Evolutionary conservation across 2,329 filamentous ascomycete genomes (phyloP).

Genomic region (Dothideomycetes sp.): DNA sequence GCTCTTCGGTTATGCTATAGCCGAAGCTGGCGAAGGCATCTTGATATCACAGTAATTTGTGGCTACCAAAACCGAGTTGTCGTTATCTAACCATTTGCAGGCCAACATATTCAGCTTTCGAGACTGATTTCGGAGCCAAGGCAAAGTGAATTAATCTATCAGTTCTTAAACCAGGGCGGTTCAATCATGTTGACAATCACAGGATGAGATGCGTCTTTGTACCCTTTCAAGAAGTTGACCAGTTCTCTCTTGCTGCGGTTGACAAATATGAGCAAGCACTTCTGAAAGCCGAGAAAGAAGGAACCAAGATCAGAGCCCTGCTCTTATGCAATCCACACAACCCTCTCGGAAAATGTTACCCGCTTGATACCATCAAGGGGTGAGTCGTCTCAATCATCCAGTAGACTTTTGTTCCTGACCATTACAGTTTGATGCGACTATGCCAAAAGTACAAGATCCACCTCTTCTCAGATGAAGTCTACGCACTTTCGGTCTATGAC

Average conservation of each 20-base stretch:
- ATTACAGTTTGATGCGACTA: conserved; percentile 19
- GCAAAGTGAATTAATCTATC: conserved; percentile 19
- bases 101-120: conserved; percentile 42
- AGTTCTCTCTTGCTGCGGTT: conserved; percentile 28
- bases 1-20: conserved; percentile 35
- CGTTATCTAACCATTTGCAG: conserved; percentile 23
- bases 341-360: conserved; percentile 29
- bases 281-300: conserved; percentile 22
- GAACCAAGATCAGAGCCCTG: conserved; percentile 31
- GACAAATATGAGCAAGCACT: conserved; percentile 32
- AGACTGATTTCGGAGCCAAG: conserved; percentile 38
- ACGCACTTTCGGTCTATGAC: conserved; percentile 26
- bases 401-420: neutral
- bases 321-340: conserved; percentile 39
- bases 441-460: conserved; percentile 26
- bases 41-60: conserved; percentile 19
- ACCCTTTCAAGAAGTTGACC: conserved; percentile 29
- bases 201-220: conserved; percentile 32
- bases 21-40: conserved; percentile 38
- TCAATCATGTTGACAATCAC: neutral
- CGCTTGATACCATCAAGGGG: conserved; percentile 18
- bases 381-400: neutral
- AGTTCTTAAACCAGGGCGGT: neutral
- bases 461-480: conserved; percentile 30
- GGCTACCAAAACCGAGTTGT: neutral